Conservation (phyloP, 495 filamentous ascomycete species). For the Penicillium steckii region DNA sequence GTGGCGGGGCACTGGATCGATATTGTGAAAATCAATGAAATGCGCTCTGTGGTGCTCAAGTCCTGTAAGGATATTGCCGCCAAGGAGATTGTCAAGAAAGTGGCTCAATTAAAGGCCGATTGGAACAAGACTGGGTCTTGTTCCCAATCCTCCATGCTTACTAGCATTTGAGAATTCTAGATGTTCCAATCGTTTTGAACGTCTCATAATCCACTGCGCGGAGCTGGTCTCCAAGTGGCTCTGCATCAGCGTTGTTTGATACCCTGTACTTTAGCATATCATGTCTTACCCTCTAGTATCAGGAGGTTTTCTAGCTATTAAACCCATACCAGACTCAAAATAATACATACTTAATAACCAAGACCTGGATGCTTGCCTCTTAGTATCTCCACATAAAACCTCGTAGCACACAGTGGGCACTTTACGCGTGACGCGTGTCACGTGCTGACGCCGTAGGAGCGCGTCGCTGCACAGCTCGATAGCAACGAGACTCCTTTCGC, state of each 20-base stretch:
- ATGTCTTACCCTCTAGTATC: constrained; percentile 12
- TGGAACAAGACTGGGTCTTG: constrained; percentile 25
- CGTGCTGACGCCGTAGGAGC: constrained; percentile 1
- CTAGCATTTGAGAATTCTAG: constrained; percentile 10
- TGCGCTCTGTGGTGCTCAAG: constrained; percentile 45
- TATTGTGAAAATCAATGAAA: constrained; percentile 39
- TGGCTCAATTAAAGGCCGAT: constrained; percentile 33
- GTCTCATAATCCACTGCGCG: constrained; percentile 26
- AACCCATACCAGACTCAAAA: constrained; percentile 9
- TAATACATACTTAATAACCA: constrained; percentile 15
- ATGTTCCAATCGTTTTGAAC: constrained; percentile 21
- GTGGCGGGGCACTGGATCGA: constrained; percentile 47
- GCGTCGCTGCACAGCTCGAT: constrained; percentile 22
- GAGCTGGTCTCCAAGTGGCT: constrained; percentile 27
- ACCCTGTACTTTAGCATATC: constrained; percentile 23
- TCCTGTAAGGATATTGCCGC: constrained; percentile 41
- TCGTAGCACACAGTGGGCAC: constrained; percentile 4
- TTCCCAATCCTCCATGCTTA: constrained; percentile 6
- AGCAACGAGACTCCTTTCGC: constrained; percentile 7
- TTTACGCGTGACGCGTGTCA: constrained; percentile 18
- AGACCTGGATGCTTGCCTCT: neutral
- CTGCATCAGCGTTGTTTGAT: constrained; percentile 38
- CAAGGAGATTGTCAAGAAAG: constrained; percentile 39
- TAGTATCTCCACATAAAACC: neutral
- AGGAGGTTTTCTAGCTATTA: constrained; percentile 12